A percentile compares a stretch with the other conserved stretches of the same genome.
phyloP scores from a whole-genome alignment of 1,139 yeast genomes.

The Protomyces inouyei region DNA sequence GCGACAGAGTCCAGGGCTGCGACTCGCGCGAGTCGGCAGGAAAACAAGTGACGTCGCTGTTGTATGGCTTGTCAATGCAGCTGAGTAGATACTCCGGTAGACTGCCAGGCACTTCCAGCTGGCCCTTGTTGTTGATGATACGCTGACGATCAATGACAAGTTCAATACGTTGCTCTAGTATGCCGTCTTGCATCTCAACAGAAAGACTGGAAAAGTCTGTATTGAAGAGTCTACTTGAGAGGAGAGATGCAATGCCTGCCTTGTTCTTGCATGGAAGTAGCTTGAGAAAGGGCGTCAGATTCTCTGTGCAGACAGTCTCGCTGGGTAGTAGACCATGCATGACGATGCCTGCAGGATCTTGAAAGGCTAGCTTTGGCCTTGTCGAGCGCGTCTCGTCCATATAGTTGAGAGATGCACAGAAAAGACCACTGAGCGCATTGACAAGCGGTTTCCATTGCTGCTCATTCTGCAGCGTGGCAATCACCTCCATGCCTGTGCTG shows the following conservation, averaged over 20 bases:
- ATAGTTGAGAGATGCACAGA: constrained; percentile 91
- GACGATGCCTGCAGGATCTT: constrained; percentile 37
- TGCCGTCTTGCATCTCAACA: constrained; percentile 54
- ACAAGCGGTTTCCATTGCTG: constrained; percentile 67
- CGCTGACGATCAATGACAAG: constrained; percentile 70
- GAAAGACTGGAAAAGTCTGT: constrained; percentile 94
- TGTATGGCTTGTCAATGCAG: constrained; percentile 53
- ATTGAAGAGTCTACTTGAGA: constrained; percentile 93
- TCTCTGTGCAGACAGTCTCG: constrained; percentile 96
- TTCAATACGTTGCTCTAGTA: constrained; percentile 66
- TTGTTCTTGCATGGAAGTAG: constrained; percentile 88
- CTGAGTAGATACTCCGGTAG: constrained; percentile 31
- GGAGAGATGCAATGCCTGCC: constrained; percentile 76
- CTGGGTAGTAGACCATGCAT: constrained; percentile 86
- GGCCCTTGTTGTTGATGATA: constrained; percentile 45
- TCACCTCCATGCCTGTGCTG: constrained; percentile 92
- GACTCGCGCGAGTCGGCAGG: constrained; percentile 56
- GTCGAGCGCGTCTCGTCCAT: constrained; percentile 78
- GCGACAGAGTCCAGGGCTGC: constrained; percentile 53
- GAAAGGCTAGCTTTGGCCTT: constrained; percentile 54
- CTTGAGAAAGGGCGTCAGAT: constrained; percentile 86
- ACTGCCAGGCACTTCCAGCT: not conserved
- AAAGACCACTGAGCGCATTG: constrained; percentile 78
- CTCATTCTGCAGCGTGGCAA: constrained; percentile 58
- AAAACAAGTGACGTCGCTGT: constrained; percentile 67